phyloP scores from a whole-genome alignment of 2,329 filamentous ascomycete genomes.

The Chaetomium strumarium region DNA sequence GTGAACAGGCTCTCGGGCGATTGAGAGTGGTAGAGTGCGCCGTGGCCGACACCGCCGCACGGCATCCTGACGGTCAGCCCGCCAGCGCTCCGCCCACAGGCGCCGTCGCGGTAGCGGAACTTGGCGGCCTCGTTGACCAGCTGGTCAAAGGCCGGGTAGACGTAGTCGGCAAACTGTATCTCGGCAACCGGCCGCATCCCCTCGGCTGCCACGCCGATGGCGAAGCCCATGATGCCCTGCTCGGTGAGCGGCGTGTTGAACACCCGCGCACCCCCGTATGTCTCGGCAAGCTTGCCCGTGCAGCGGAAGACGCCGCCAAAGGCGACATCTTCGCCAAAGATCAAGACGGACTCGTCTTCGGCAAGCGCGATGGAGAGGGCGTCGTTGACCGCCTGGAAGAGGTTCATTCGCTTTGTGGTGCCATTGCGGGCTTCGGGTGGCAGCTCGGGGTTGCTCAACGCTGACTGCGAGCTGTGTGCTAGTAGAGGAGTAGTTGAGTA shows the following conservation, averaged over 20 bases:
- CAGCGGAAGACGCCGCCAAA: slow-evolving; percentile 96
- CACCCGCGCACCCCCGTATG: slow-evolving; percentile 80
- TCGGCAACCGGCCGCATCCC: slow-evolving; percentile 91
- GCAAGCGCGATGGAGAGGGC: slow-evolving; percentile 77
- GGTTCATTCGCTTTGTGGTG: slow-evolving; percentile 79
- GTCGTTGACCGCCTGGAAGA: slow-evolving; percentile 91
- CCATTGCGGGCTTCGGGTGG: slow-evolving; percentile 58
- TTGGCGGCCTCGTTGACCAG: slow-evolving; percentile 92
- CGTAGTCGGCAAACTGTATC: slow-evolving; percentile 93
- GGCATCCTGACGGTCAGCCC: slow-evolving; percentile 88
- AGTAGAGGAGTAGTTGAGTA: slow-evolving; percentile 78
- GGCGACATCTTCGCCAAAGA: slow-evolving; percentile 95
- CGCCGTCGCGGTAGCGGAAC: slow-evolving; percentile 68
- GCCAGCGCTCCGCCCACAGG: slow-evolving; percentile 56
- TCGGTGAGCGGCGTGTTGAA: slow-evolving; percentile 96
- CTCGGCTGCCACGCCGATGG: slow-evolving; percentile 81
- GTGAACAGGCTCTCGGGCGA: slow-evolving; percentile 84
- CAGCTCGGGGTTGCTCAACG: slow-evolving; percentile 67
- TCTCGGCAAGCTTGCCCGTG: slow-evolving; percentile 82
- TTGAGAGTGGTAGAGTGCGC: slow-evolving; percentile 82
- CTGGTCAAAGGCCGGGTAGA: slow-evolving; percentile 90
- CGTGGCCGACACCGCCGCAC: slow-evolving; percentile 82
- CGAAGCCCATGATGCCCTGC: slow-evolving; percentile 92
- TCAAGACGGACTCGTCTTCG: slow-evolving; percentile 75
- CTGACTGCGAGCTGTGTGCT: slow-evolving; percentile 68